Base-by-base conservation (phyloP, 108 stramenopile species). In the Skeletonema tropicum region DNA sequence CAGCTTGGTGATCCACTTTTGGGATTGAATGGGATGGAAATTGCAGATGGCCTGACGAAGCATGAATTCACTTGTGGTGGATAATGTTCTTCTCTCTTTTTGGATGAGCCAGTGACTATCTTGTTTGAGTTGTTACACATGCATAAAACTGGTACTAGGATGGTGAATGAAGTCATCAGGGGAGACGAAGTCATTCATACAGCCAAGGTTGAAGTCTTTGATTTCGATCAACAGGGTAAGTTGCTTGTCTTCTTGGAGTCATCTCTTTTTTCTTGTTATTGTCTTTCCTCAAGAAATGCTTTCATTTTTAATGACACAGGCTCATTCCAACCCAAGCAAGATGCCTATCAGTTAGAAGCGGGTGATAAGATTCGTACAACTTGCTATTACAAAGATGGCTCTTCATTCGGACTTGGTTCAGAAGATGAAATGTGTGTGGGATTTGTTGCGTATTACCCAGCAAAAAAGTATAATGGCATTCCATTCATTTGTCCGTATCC, bases 371-470 rank as follows among this genome's bases (percentile, higher is more conserved):
- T 86, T 60, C 63, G 64, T 13, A 85, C 83, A n/a, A 61, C 76
- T 19, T 90, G 89, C 66, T 77, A 69, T 49, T 90, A 83, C 70
- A 68, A 83, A 17, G 77, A 83, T 17, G 64, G 41, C 3, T 25
- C 2, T 12, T 21, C 6, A 46, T 89, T 86, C 72, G 85, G 83
- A 42, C 14, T 75, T 5, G 71, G 64, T 1, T 74, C 75, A 5
- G n/a, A 57, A n/a, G 82, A 90, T 15, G 89, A 90, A 71, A 90
- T 90, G 89, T 90, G 89, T 62, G 75, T 86, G 15, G 63, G 73
- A 1, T 90, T 10, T 90, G 32, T 70, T 60, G 7, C 36, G 60
- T 87, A 87, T 52, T 87, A 85, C 57, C 86, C 86, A 17, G 36
- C 26, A 1, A 41, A 71, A 33, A 30, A 73, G 30, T 32, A 29